These are phyloP conservation scores for Annulohypoxylon nitens DNA, from an alignment of 495 filamentous ascomycete genomes.

Conservation along the genomic window DNA sequence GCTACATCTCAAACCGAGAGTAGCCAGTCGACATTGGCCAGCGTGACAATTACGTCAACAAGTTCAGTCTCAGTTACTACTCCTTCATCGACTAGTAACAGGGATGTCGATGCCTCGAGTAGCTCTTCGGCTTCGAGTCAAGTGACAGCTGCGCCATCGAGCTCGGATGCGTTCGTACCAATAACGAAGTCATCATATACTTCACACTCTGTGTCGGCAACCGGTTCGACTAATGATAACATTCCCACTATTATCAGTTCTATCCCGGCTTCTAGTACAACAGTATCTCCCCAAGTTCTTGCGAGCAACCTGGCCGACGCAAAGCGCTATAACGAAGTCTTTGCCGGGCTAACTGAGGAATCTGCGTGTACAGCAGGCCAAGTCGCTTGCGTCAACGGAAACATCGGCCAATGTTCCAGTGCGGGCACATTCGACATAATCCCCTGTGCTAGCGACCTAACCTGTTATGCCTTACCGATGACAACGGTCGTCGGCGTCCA, in stretches of 20 bases:
- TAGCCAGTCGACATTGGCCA: slow-evolving; percentile 7
- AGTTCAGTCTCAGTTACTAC: not conserved
- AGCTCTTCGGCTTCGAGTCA: slow-evolving; percentile 14
- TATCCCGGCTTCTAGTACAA: slow-evolving; percentile 50
- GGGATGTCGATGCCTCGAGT: not conserved
- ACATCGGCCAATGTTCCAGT: slow-evolving; percentile 50
- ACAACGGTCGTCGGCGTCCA: slow-evolving; percentile 52
- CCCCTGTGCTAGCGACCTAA: slow-evolving; percentile 46
- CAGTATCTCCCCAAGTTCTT: slow-evolving; percentile 53
- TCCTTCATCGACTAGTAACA: slow-evolving; percentile 12
- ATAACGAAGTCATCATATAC: slow-evolving; percentile 39
- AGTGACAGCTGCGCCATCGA: slow-evolving; percentile 3
- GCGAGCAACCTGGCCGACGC: slow-evolving; percentile 55
- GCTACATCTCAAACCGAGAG: slow-evolving; percentile 4
- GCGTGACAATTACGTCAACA: not conserved
- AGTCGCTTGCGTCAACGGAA: slow-evolving; percentile 58
- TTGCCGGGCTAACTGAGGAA: slow-evolving; percentile 53
- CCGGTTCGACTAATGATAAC: slow-evolving; percentile 49
- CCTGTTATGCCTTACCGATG: slow-evolving; percentile 61
- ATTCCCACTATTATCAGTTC: slow-evolving; percentile 57
- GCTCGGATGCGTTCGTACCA: slow-evolving; percentile 24
- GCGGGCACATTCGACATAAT: slow-evolving; percentile 51
- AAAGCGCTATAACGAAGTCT: slow-evolving; percentile 55
- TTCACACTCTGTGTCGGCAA: slow-evolving; percentile 43
- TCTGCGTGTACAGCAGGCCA: slow-evolving; percentile 55